Evolutionary conservation across 345 rosid genomes (phyloP), one percentile per base, ranked within the genome.

Genomic region (Eucalyptus cloeziana): DNA sequence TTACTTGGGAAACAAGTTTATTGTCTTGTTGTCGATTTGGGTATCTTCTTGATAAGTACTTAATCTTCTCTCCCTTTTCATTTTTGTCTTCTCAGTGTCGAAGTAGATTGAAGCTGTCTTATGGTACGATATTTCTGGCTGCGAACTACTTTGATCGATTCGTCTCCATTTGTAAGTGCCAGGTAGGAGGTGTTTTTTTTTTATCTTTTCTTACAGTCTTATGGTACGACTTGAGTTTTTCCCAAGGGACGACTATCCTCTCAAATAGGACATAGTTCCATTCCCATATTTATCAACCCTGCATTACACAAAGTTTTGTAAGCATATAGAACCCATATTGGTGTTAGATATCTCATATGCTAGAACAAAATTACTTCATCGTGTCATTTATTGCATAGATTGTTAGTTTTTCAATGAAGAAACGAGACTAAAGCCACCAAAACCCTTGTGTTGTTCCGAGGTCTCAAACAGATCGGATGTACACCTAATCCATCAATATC

Each of bases 71-170:
- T 44, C 17, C 0, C 49, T 25, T 87, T 49, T 89, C 88, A 31
- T 81, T 71, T 87, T 87, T 4, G 88, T 54, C 17, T 69, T 87
- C 90, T 71, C 94, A 95, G 96, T 91, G 94, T 13, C 85, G 92
- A 52, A 60, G 89, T 76, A 91, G 96, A 87, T 87, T 95, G 88
- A 91, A 90, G 89, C 93, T 96, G 83, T 91, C 93, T 13, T 86
- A 83, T 13, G 91, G 31, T 87, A 93, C 95, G 31, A 79, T 94
- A 83, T 96, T 95, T 91, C 91, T 86, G 21, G 96, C 98, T 6
- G 94, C 92, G 9, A 96, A 94, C 91, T 95, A 92, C 91, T 89
- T 96, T 31, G 98, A 96, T 54, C 92, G 95, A 10, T 94, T 96
- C 89, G 19, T 96, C 40, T 95, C 96, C 10, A 30, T 86, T 88